A percentile compares a stretch with the other conserved stretches of the same genome.
These are phyloP conservation scores for Galerina marginata DNA, from an alignment of 768 basidiomycete genomes.

Conservation along the genomic window DNA sequence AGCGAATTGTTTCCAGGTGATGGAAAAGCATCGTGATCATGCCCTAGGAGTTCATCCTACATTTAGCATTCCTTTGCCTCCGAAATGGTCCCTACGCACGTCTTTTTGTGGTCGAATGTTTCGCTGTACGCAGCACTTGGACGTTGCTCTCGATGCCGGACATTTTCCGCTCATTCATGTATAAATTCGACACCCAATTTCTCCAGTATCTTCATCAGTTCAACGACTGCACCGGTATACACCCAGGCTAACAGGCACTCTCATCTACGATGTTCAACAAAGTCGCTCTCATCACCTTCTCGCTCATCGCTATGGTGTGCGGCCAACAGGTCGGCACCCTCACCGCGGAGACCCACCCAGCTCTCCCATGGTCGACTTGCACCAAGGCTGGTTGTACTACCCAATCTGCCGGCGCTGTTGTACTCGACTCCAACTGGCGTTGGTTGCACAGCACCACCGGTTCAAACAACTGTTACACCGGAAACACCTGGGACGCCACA, in stretches of 20 bases:
- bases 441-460: slow-evolving; percentile 46
- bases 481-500: slow-evolving; percentile 58
- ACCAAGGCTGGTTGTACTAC: slow-evolving; percentile 46
- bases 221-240: slow-evolving; percentile 23
- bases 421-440: slow-evolving; percentile 60
- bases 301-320: slow-evolving; percentile 40
- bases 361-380: slow-evolving; percentile 49
- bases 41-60: not conserved
- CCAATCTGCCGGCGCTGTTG: slow-evolving; percentile 36
- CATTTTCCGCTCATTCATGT: slow-evolving; percentile 25
- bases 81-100: not conserved
- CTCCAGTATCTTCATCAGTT: slow-evolving; percentile 21
- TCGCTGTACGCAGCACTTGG: not conserved
- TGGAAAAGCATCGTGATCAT: not conserved
- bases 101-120: not conserved
- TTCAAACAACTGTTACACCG: slow-evolving; percentile 57
- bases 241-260: slow-evolving; percentile 17
- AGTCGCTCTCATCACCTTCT: slow-evolving; percentile 38
- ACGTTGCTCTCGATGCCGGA: slow-evolving; percentile 21
- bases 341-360: slow-evolving; percentile 54
- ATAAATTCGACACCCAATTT: slow-evolving; percentile 23
- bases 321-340: slow-evolving; percentile 58
- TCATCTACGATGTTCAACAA: slow-evolving; percentile 38
- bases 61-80: not conserved
- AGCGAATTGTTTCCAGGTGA: slow-evolving; percentile 1